A percentile compares a stretch with the other conserved stretches of the same genome.
Conservation (phyloP, 1,139 yeast species). For the Yamadazyma oceani region DNA sequence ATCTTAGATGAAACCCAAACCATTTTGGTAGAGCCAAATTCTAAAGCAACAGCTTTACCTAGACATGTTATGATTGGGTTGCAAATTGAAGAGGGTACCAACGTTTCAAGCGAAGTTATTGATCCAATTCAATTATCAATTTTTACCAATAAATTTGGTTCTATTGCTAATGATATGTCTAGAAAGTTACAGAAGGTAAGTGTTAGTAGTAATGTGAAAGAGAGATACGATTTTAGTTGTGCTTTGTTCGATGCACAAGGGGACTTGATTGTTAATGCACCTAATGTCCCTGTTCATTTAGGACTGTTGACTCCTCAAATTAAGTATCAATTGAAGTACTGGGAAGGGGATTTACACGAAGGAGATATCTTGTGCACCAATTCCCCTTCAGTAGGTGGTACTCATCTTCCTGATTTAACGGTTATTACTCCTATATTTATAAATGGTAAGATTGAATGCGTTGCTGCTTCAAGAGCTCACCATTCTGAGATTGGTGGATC, state of each 20-base stretch:
- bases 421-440: slow-evolving; percentile 21
- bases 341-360: slow-evolving; percentile 17
- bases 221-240: slow-evolving; percentile 32
- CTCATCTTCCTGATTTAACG: slow-evolving; percentile 24
- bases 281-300: slow-evolving; percentile 23
- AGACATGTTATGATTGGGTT: slow-evolving; percentile 35
- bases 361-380: slow-evolving; percentile 23
- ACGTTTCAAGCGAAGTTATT: slow-evolving; percentile 14
- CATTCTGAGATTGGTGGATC: slow-evolving; percentile 71
- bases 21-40: slow-evolving; percentile 70
- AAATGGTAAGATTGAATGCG: slow-evolving; percentile 48
- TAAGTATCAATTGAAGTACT: slow-evolving; percentile 17
- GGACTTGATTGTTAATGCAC: slow-evolving; percentile 22
- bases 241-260: slow-evolving; percentile 21
- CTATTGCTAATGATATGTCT: slow-evolving; percentile 25
- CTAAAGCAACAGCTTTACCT: slow-evolving; percentile 61
- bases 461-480: slow-evolving; percentile 67
- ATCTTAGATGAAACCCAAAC: slow-evolving; percentile 88
- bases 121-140: slow-evolving; percentile 24
- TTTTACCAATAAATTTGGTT: slow-evolving; percentile 23
- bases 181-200: slow-evolving; percentile 23
- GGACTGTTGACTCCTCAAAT: slow-evolving; percentile 25
- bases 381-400: slow-evolving; percentile 22
- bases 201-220: slow-evolving; percentile 24
- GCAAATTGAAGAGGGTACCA: slow-evolving; percentile 10